phyloP scores from a whole-genome alignment of 495 filamentous ascomycete genomes.

The Hyphodiscus hymeniophilus region DNA sequence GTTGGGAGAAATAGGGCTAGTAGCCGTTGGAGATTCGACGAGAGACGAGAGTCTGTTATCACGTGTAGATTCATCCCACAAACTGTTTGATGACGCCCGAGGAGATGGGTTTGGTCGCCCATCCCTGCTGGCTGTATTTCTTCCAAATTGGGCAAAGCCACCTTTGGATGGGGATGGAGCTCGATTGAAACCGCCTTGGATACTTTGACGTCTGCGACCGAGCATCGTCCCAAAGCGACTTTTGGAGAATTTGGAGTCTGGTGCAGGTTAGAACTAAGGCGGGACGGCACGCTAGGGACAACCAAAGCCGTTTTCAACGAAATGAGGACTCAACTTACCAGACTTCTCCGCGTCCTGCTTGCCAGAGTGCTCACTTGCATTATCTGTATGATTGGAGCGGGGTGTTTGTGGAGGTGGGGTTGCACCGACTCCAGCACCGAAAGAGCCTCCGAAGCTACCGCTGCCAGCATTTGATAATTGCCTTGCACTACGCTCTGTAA shows the following conservation, averaged over 20 bases:
- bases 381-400: slow-evolving; percentile 39
- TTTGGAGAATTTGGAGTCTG: slow-evolving; percentile 45
- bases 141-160: slow-evolving; percentile 29
- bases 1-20: slow-evolving; percentile 17
- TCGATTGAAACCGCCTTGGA: slow-evolving; percentile 42
- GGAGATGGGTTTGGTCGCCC: slow-evolving; percentile 38
- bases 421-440: slow-evolving; percentile 12
- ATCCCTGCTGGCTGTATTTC: slow-evolving; percentile 41
- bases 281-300: too few relatives aligned
- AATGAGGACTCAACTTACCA: slow-evolving; percentile 17
- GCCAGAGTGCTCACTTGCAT: slow-evolving; percentile 54
- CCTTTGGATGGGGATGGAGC: slow-evolving; percentile 34
- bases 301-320: too few relatives aligned
- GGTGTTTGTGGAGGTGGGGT: slow-evolving; percentile 31
- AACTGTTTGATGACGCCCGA: slow-evolving; percentile 43
- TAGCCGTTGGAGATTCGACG: slow-evolving; percentile 35
- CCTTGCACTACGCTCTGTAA: slow-evolving; percentile 15
- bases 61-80: slow-evolving; percentile 35
- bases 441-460: slow-evolving; percentile 15
- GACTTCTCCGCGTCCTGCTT: slow-evolving; percentile 9
- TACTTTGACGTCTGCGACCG: slow-evolving; percentile 52
- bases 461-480: slow-evolving; percentile 28
- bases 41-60: slow-evolving; percentile 41
- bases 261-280: not conserved
- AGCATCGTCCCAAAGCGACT: slow-evolving; percentile 72